Evolutionary conservation across 495 filamentous ascomycete genomes (phyloP).

Genomic region (Tetracladium marchalianum): DNA sequence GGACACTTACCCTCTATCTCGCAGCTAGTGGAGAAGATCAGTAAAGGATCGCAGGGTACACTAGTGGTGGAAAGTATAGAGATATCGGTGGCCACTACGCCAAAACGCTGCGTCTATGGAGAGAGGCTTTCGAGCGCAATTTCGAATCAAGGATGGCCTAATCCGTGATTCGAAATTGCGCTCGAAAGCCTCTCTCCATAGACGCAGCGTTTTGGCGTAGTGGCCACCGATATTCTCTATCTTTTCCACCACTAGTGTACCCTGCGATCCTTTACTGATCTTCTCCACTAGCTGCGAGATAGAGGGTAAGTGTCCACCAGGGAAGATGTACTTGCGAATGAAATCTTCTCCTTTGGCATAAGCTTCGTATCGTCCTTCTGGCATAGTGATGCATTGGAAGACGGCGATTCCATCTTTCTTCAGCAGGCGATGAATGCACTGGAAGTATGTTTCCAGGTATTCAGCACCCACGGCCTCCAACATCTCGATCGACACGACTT

Average conservation of each 20-base stretch:
- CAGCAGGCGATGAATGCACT: constrained; percentile 45
- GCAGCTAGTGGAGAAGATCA: constrained; percentile 51
- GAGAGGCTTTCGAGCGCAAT: constrained; percentile 48
- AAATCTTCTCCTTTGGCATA: constrained; percentile 44
- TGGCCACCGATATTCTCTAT: constrained; percentile 62
- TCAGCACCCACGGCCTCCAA: constrained; percentile 61
- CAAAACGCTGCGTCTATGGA: constrained; percentile 57
- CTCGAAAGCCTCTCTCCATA: constrained; percentile 57
- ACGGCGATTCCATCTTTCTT: constrained; percentile 59
- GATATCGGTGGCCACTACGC: constrained; percentile 66
- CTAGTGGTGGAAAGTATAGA: constrained; percentile 52
- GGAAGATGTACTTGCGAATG: constrained; percentile 67
- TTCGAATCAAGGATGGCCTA: constrained; percentile 49
- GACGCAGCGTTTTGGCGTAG: constrained; percentile 55
- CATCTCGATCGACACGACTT: constrained; percentile 67
- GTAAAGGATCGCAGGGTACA: constrained; percentile 41
- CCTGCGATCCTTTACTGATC: constrained; percentile 45
- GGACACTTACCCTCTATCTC: constrained; percentile 59
- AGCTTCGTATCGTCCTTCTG: constrained; percentile 41
- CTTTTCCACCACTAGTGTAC: constrained; percentile 48
- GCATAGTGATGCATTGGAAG: constrained; percentile 71
- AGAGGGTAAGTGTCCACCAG: constrained; percentile 61
- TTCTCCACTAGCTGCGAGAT: constrained; percentile 50
- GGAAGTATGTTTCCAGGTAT: constrained; percentile 52
- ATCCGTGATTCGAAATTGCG: constrained; percentile 48